These are phyloP conservation scores for Jaapia argillacea DNA, from an alignment of 768 basidiomycete genomes.

Conservation along the genomic window DNA sequence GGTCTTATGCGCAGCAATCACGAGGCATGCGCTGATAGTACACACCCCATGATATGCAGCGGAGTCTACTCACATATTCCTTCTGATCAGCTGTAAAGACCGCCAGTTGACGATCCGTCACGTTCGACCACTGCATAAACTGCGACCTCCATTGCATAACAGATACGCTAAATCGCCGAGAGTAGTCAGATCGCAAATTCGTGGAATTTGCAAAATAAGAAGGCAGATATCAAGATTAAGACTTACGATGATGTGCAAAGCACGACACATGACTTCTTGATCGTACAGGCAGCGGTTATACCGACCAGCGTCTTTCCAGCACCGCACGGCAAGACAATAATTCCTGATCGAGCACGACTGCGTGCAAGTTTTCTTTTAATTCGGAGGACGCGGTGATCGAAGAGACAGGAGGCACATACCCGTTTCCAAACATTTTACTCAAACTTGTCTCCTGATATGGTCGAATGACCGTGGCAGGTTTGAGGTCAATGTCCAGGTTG, in stretches of 20 bases:
- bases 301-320: constrained; percentile 98
- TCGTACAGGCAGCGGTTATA: constrained; percentile 98
- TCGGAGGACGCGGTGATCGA: constrained; percentile 5
- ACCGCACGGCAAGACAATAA: constrained; percentile 96
- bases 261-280: constrained; percentile 97
- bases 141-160: constrained; percentile 99
- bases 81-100: constrained; percentile 98
- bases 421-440: constrained; percentile 99
- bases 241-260: constrained; percentile 95
- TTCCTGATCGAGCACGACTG: constrained; percentile 94
- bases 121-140: constrained; percentile 98
- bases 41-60: background rate
- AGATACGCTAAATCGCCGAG: constrained; percentile 45
- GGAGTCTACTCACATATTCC: constrained; percentile 59
- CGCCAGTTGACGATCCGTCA: constrained; percentile 92
- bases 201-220: background rate
- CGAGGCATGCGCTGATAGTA: no score
- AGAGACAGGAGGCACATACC: constrained; percentile 35
- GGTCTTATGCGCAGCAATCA: no score
- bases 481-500: constrained; percentile 96
- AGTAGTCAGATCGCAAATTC: background rate
- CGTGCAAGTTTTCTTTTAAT: no score
- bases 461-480: constrained; percentile 93
- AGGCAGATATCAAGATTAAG: constrained; percentile 2
- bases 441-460: constrained; percentile 98